These are phyloP conservation scores for Fusarium palustre DNA, from an alignment of 2,329 filamentous ascomycete genomes.

Conservation along the genomic window DNA sequence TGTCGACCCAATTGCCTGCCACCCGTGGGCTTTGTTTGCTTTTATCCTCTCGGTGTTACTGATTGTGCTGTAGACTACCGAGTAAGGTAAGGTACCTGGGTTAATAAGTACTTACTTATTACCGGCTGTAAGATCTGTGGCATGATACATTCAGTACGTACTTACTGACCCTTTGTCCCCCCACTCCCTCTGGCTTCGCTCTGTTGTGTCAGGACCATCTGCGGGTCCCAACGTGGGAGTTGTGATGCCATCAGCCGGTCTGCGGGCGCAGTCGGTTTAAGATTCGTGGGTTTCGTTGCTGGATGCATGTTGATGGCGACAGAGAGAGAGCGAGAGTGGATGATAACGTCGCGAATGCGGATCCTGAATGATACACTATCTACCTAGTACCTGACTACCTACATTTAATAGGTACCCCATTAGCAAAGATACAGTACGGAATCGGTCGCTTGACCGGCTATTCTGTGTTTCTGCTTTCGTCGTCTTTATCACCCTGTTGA, in stretches of 20 bases:
- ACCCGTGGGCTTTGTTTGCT: slow-evolving; percentile 19
- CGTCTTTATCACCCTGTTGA: slow-evolving; percentile 5
- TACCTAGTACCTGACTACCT: not conserved
- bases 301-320: slow-evolving; percentile 37
- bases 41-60: slow-evolving; percentile 33
- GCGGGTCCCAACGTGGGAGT: slow-evolving; percentile 48
- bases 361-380: slow-evolving; percentile 12
- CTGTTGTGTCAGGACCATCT: slow-evolving; percentile 46
- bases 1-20: not conserved
- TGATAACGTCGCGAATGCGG: slow-evolving; percentile 46
- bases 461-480: slow-evolving; percentile 2
- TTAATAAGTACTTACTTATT: not conserved
- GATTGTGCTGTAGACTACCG: not conserved
- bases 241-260: slow-evolving; percentile 48
- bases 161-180: slow-evolving; percentile 8
- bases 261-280: slow-evolving; percentile 48
- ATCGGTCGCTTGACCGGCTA: slow-evolving; percentile 14
- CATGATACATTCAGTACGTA: not conserved
- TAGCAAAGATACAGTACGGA: slow-evolving; percentile 15
- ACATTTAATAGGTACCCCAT: slow-evolving; percentile 6
- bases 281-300: slow-evolving; percentile 39
- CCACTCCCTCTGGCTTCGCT: slow-evolving; percentile 36
- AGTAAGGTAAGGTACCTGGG: not conserved
- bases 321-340: slow-evolving; percentile 29
- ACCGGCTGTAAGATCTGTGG: slow-evolving; percentile 1